These are phyloP conservation scores for Calonectria multiphialidica DNA, from an alignment of 2,329 filamentous ascomycete genomes.

Conservation along the genomic window DNA sequence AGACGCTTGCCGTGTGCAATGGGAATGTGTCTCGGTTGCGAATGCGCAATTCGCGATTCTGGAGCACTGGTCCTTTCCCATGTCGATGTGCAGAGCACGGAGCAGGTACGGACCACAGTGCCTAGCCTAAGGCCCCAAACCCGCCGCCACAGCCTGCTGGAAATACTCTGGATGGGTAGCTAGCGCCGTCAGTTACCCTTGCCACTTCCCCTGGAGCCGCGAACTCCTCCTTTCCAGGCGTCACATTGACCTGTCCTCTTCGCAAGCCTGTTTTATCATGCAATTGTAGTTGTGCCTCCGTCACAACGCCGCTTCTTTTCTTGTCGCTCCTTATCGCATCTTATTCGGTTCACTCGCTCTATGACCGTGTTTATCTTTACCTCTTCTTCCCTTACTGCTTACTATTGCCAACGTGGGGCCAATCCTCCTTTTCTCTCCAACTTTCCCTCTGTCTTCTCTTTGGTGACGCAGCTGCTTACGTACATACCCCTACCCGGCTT, in stretches of 20 bases:
- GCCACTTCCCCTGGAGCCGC: slow-evolving; percentile 33
- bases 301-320: slow-evolving; percentile 22
- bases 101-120: background rate
- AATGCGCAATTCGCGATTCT: slow-evolving; percentile 8
- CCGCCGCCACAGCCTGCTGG: slow-evolving; percentile 22
- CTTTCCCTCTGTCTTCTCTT: background rate
- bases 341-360: slow-evolving; percentile 15
- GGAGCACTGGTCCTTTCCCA: background rate
- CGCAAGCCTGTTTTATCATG: slow-evolving; percentile 33
- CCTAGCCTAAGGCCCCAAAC: background rate
- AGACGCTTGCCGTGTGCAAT: background rate
- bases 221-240: slow-evolving; percentile 29
- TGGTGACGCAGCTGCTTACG: slow-evolving; percentile 35
- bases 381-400: background rate
- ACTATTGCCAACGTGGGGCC: background rate
- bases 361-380: slow-evolving; percentile 19
- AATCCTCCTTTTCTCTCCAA: background rate
- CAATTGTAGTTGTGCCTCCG: background rate
- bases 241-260: slow-evolving; percentile 42
- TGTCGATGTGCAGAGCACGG: background rate
- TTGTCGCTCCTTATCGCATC: slow-evolving; percentile 17
- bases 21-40: background rate
- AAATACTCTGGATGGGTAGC: slow-evolving; percentile 3
- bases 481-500: slow-evolving; percentile 14
- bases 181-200: background rate